Evolutionary conservation across 164 flowering plant species (phyloP), one percentile per base, ranked within the genome.

Genomic region (Liriodendron chinense): DNA sequence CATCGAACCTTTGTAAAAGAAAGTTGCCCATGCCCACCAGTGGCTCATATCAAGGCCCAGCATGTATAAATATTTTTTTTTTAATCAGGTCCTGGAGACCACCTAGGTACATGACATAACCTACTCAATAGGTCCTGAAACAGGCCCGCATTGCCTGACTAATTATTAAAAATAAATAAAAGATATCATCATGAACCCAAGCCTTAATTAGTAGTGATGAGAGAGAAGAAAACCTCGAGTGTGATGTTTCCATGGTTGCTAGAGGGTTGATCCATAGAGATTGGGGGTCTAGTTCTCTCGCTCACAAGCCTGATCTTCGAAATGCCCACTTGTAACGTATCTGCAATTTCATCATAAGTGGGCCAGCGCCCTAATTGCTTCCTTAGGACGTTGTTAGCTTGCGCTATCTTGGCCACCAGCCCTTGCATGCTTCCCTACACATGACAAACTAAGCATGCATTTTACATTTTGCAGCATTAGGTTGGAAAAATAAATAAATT

Each of bases 341-440:
- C 78, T 2, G 92, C 91, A 21, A 89, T 85, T 70, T 89, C 92
- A 10, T 84, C 83, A 43, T 80, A 71, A 0, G 86, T 86, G 23
- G 92, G 87, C 59, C 34, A 49, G 50, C 87, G 81, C 57, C 81
- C 66, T 69, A 89, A 77, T 65, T 75, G 85, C 77, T 25, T 75
- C 67, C 74, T 82, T 50, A 90, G 72, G 59, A 72, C 65, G 65
- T 56, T 80, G 70, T 78, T 85, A 18, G 91, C 87, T 75, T 89
- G 86, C 53, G 88, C 82, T 69, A 90, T 80, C 77, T 83, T 86
- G 34, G 90, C 84, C 72, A 85, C 70, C 81, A 70, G 72, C 49
- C 72, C 84, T 34, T 76, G 82, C 80, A 85, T 78, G 83, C 81
- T 80, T 75, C 87, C 91, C 92, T 90, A 74, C 87, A 88, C 83